Percentiles rank a stretch among this genome's conserved stretches.
phyloP scores from a whole-genome alignment of 2,329 filamentous ascomycete species.

The Coniella vitis region DNA sequence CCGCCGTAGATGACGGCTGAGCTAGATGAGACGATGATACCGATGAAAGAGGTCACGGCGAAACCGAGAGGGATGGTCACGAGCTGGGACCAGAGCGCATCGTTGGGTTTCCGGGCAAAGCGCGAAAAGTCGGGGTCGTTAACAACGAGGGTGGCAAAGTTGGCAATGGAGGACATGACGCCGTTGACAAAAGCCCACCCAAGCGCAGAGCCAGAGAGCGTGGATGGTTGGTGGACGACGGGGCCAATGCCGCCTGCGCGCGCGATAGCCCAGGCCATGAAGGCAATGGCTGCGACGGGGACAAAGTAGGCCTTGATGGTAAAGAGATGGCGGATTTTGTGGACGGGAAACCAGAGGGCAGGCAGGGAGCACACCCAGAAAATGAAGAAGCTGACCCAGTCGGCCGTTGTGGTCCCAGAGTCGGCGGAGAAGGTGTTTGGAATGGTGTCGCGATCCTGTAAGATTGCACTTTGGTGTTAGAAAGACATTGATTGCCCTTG shows the following conservation, averaged over 20 bases:
- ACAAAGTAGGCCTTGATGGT: conserved; percentile 85
- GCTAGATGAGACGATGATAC: conserved; percentile 70
- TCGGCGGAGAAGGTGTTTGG: conserved; percentile 58
- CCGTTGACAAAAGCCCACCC: conserved; percentile 79
- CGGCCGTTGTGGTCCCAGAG: conserved; percentile 66
- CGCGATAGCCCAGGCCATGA: conserved; percentile 81
- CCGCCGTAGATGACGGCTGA: conserved; percentile 59
- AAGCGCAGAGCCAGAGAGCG: conserved; percentile 58
- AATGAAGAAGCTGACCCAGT: conserved; percentile 77
- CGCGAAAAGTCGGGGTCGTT: conserved; percentile 81
- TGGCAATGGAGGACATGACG: conserved; percentile 83
- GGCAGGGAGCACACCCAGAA: conserved; percentile 79
- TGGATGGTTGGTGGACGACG: conserved; percentile 64
- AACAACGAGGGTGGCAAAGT: conserved; percentile 81
- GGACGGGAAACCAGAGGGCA: conserved; percentile 83
- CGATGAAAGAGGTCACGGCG: conserved; percentile 76
- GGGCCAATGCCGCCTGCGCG: conserved; percentile 78
- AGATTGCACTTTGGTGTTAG: too few relatives aligned
- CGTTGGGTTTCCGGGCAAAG: conserved; percentile 68
- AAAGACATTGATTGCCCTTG: too few relatives aligned
- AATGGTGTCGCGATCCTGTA: conserved; percentile 46
- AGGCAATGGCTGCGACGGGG: conserved; percentile 73
- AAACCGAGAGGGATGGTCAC: conserved; percentile 66
- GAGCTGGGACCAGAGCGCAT: conserved; percentile 76
- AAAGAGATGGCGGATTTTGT: conserved; percentile 83